These are phyloP conservation scores for Gossypium herbaceum DNA, from an alignment of 345 rosid species.

Conservation along the genomic window DNA sequence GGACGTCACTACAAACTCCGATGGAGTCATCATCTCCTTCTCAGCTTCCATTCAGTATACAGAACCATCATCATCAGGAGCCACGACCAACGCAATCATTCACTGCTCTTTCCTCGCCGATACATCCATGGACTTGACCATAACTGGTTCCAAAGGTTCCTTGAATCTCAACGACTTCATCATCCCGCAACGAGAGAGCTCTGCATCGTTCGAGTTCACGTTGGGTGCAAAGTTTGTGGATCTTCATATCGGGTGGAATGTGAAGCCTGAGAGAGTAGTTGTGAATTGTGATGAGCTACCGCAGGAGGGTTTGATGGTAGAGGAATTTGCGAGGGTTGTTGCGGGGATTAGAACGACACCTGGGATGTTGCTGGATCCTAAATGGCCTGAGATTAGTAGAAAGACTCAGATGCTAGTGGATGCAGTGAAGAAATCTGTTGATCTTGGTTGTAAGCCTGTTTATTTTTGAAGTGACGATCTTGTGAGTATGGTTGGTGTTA, in stretches of 20 bases:
- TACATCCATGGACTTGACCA: slow-evolving; percentile 42
- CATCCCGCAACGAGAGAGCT: slow-evolving; percentile 51
- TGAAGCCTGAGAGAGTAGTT: slow-evolving; percentile 41
- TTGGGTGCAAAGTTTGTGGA: slow-evolving; percentile 46
- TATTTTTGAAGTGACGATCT: slow-evolving; percentile 20
- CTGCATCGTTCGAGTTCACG: slow-evolving; percentile 45
- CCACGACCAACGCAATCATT: slow-evolving; percentile 31
- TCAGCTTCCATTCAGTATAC: slow-evolving; percentile 51
- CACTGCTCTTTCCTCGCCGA: slow-evolving; percentile 65
- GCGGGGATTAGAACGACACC: slow-evolving; percentile 26
- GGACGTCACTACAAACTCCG: slow-evolving; percentile 34
- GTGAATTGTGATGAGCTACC: slow-evolving; percentile 37
- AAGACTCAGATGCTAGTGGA: slow-evolving; percentile 65
- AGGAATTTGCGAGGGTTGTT: slow-evolving; percentile 42
- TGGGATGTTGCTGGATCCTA: slow-evolving; percentile 27
- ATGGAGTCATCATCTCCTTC: slow-evolving; percentile 57
- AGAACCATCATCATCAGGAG: slow-evolving; percentile 11
- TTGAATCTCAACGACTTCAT: slow-evolving; percentile 47
- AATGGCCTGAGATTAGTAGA: slow-evolving; percentile 55
- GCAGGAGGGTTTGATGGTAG: slow-evolving; percentile 62
- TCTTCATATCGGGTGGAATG: slow-evolving; percentile 60
- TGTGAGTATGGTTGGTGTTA: neutral
- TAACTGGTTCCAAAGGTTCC: slow-evolving; percentile 47
- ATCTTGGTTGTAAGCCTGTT: slow-evolving; percentile 48
- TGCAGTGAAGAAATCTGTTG: slow-evolving; percentile 55